A percentile compares a stretch with the other conserved stretches of the same genome.
These are phyloP conservation scores for Yarrowia osloensis DNA, from an alignment of 805 yeast species.

Conservation along the genomic window DNA sequence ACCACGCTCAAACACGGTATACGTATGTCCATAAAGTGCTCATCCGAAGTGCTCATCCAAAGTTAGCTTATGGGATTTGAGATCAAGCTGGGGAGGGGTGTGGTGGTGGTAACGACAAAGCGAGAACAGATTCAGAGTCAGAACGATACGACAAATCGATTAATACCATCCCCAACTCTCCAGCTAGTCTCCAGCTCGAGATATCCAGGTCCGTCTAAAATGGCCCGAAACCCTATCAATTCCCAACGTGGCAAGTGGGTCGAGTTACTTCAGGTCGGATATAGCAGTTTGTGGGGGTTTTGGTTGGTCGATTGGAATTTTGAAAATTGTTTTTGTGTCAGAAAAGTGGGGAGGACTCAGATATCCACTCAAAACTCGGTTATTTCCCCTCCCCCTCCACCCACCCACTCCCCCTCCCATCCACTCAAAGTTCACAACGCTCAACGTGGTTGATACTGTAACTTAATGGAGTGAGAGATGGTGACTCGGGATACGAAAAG, in stretches of 20 bases:
- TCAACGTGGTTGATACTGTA: background rate
- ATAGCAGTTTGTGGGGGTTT: background rate
- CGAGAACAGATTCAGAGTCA: too few relatives aligned
- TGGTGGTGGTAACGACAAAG: too few relatives aligned
- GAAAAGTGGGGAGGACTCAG: too few relatives aligned
- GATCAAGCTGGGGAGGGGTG: too few relatives aligned
- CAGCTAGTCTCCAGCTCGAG: background rate
- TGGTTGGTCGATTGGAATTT: background rate
- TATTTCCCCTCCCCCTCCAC: too few relatives aligned
- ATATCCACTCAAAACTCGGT: too few relatives aligned
- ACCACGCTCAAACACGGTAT: background rate
- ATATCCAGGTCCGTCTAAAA: background rate
- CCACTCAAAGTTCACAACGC: background rate
- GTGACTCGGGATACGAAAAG: too few relatives aligned
- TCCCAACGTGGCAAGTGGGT: background rate
- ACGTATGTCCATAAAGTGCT: background rate
- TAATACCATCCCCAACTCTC: background rate
- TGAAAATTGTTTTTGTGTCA: background rate
- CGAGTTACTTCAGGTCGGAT: background rate
- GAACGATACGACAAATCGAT: background rate
- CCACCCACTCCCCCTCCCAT: background rate
- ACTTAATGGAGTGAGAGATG: too few relatives aligned
- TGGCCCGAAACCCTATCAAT: background rate
- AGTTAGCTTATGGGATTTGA: too few relatives aligned
- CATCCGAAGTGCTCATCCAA: too few relatives aligned